Conservation (phyloP, 371 early-diverging fungal species). For the Parasitella parasitica region DNA sequence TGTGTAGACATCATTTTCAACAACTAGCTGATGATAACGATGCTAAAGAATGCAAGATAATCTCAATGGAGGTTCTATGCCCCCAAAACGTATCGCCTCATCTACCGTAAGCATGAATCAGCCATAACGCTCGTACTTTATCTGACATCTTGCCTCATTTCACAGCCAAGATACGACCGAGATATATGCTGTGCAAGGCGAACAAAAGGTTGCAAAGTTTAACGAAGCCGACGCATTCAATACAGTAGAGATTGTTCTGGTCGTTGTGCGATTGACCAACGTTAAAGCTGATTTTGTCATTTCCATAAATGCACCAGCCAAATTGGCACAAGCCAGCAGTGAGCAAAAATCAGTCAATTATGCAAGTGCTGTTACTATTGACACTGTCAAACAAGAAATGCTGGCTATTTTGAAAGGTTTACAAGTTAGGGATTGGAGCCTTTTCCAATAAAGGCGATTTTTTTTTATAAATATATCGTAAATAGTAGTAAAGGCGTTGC, state of each 20-base stretch:
- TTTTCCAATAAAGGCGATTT: constrained; percentile 48
- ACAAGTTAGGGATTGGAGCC: constrained; percentile 57
- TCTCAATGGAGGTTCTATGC: constrained; percentile 25
- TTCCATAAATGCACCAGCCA: constrained; percentile 68
- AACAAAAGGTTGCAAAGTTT: constrained; percentile 72
- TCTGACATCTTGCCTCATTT: not conserved
- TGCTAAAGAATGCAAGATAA: constrained; percentile 42
- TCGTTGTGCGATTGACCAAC: constrained; percentile 62
- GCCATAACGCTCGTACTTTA: not conserved
- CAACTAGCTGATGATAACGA: constrained; percentile 81
- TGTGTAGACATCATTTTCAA: constrained; percentile 72
- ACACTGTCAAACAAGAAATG: constrained; percentile 52
- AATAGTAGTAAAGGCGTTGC: no score
- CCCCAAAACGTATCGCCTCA: constrained; percentile 36
- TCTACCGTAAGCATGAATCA: constrained; percentile 51
- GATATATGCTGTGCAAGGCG: constrained; percentile 51
- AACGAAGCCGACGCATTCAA: constrained; percentile 62
- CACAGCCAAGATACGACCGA: constrained; percentile 7
- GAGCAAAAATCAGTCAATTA: constrained; percentile 39
- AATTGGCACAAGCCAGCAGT: constrained; percentile 39
- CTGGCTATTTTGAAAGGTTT: constrained; percentile 39
- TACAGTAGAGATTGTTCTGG: constrained; percentile 65
- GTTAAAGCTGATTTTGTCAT: constrained; percentile 74
- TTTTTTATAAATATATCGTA: no score
- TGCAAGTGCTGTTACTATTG: constrained; percentile 22